Percentiles rank a stretch among this genome's conserved stretches.
Conservation (phyloP, 2,329 filamentous ascomycete genomes). For the Penicillium sp. region DNA sequence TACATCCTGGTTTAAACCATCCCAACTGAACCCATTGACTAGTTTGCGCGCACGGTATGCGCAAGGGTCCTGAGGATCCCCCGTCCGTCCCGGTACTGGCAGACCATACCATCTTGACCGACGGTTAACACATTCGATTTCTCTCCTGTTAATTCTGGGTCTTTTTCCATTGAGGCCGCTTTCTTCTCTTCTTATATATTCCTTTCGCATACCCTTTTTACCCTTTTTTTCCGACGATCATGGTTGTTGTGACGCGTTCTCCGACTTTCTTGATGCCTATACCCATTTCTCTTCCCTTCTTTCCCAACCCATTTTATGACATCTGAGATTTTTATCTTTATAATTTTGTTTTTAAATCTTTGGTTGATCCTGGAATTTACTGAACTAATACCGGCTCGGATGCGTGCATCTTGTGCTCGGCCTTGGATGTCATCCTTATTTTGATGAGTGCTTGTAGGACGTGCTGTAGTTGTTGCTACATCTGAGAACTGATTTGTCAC, state of each 20-base stretch:
- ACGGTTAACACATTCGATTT: conserved; percentile 1
- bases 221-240: conserved; percentile 4
- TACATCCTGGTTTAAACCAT: conserved; percentile 31
- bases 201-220: conserved; percentile 7
- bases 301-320: conserved; percentile 2
- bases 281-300: conserved; percentile 11
- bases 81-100: not conserved
- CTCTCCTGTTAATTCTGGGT: not conserved
- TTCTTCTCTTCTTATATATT: conserved; percentile 12
- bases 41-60: not conserved
- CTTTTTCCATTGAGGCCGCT: not conserved
- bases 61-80: conserved; percentile 11
- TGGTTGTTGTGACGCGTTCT: conserved; percentile 12
- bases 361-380: not conserved
- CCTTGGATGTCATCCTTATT: not conserved
- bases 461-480: not conserved
- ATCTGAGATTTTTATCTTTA: conserved; percentile 6
- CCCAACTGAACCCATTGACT: not conserved
- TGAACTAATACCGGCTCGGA: not conserved
- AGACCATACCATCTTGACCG: conserved; percentile 5
- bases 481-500: too few relatives aligned
- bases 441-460: not conserved
- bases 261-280: conserved; percentile 17
- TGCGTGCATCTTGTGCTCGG: not conserved
- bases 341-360: not conserved